Percentiles rank a stretch among this genome's conserved stretches.
Conservation (phyloP, 139 green algal genomes). For the Desmodesmus armatus region DNA sequence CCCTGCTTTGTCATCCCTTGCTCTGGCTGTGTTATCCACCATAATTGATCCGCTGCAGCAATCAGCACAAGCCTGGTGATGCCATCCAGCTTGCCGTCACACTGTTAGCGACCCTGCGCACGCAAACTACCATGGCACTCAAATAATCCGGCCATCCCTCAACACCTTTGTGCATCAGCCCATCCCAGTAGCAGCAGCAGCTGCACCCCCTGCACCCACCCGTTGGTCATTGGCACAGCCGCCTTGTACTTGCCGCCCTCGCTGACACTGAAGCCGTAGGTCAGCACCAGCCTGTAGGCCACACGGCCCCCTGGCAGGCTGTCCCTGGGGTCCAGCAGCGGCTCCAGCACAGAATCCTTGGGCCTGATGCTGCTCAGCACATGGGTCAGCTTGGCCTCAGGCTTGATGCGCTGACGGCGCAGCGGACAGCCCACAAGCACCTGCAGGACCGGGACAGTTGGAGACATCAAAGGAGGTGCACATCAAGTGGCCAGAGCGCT, state of each 20-base stretch:
- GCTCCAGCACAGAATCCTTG: constrained; percentile 57
- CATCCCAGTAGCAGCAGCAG: constrained; percentile 36
- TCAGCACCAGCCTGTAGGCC: constrained; percentile 82
- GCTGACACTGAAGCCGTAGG: constrained; percentile 82
- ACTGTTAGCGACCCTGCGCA: too few species aligned
- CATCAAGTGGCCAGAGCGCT: background rate
- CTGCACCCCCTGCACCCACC: constrained; percentile 41
- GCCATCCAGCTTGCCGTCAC: too few species aligned
- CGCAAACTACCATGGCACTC: too few species aligned
- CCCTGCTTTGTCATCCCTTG: too few species aligned
- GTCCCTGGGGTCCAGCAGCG: constrained; percentile 66
- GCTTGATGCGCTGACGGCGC: constrained; percentile 71
- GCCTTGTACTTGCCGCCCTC: constrained; percentile 83
- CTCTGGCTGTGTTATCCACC: too few species aligned
- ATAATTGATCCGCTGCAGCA: too few species aligned
- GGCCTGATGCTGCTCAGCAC: constrained; percentile 73
- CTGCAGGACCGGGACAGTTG: background rate
- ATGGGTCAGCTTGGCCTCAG: constrained; percentile 67
- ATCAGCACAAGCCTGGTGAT: too few species aligned
- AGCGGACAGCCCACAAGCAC: constrained; percentile 65
- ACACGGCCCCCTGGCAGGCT: constrained; percentile 71
- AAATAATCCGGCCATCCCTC: too few species aligned
- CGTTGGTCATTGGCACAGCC: constrained; percentile 77
- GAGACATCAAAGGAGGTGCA: background rate
- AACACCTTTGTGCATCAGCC: too few species aligned